A percentile compares a stretch with the other conserved stretches of the same genome.
phyloP scores from a whole-genome alignment of 2,329 filamentous ascomycete genomes.

The Periconia macrospinosa region DNA sequence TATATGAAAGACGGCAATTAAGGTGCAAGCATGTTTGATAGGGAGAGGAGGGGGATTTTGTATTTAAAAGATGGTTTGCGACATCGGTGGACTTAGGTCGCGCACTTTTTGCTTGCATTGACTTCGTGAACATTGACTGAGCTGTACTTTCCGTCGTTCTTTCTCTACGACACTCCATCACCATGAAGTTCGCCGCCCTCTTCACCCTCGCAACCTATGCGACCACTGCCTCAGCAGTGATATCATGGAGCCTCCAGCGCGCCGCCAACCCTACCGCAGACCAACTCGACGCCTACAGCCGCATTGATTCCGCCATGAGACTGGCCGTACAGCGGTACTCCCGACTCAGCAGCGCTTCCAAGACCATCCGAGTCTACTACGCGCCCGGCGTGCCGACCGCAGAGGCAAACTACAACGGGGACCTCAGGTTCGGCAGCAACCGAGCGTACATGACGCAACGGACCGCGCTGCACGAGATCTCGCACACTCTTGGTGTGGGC shows the following conservation, averaged over 20 bases:
- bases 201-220: constrained; percentile 21
- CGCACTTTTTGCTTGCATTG: neutral
- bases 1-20: neutral
- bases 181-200: constrained; percentile 25
- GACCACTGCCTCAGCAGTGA: constrained; percentile 21
- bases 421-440: constrained; percentile 37
- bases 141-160: too few relatives aligned
- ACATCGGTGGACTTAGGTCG: neutral
- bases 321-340: constrained; percentile 31
- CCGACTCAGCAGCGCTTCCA: constrained; percentile 24
- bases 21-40: neutral
- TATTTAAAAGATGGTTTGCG: neutral
- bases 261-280: constrained; percentile 32
- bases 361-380: constrained; percentile 33
- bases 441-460: constrained; percentile 38
- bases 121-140: neutral
- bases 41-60: neutral
- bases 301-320: constrained; percentile 36
- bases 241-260: constrained; percentile 32
- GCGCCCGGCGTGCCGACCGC: constrained; percentile 36
- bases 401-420: constrained; percentile 39
- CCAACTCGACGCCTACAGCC: constrained; percentile 33
- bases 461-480: constrained; percentile 40
- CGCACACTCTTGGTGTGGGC: constrained; percentile 36
- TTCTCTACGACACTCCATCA: neutral